Conservation (phyloP, 768 basidiomycete genomes). For the Hortiboletus flavorubellus region DNA sequence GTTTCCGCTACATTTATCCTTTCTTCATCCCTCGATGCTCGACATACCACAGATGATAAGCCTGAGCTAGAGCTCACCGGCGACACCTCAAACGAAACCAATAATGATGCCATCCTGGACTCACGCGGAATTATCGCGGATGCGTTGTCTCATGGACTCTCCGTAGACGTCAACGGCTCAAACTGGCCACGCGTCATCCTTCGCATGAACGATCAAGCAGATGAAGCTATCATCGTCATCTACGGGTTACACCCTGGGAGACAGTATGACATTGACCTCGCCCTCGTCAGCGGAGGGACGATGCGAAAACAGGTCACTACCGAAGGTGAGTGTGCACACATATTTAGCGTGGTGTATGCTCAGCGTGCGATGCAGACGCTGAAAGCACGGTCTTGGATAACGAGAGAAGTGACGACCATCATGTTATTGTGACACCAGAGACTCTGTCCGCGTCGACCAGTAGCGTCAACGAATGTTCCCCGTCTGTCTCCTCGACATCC, state of each 20-base stretch:
- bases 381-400: constrained; percentile 21
- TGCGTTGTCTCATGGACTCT: constrained; percentile 68
- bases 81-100: constrained; percentile 36
- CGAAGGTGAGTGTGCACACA: constrained; percentile 42
- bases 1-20: constrained; percentile 77
- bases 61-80: constrained; percentile 28
- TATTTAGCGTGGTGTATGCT: constrained; percentile 5
- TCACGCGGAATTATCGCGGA: constrained; percentile 54
- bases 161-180: constrained; percentile 75
- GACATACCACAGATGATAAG: constrained; percentile 14
- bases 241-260: constrained; percentile 86
- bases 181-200: constrained; percentile 79
- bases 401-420: constrained; percentile 22
- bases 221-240: constrained; percentile 89
- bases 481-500: constrained; percentile 25
- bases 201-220: constrained; percentile 72
- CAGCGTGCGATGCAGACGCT: constrained; percentile 11
- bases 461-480: constrained; percentile 12
- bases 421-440: constrained; percentile 10
- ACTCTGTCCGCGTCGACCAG: constrained; percentile 28
- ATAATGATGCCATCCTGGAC: constrained; percentile 30
- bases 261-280: constrained; percentile 88
- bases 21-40: constrained; percentile 46
- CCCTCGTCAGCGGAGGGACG: constrained; percentile 61
- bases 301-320: constrained; percentile 67